These are phyloP conservation scores for Fusarium xyrophilum DNA, from an alignment of 2,329 filamentous ascomycete species.

Conservation along the genomic window DNA sequence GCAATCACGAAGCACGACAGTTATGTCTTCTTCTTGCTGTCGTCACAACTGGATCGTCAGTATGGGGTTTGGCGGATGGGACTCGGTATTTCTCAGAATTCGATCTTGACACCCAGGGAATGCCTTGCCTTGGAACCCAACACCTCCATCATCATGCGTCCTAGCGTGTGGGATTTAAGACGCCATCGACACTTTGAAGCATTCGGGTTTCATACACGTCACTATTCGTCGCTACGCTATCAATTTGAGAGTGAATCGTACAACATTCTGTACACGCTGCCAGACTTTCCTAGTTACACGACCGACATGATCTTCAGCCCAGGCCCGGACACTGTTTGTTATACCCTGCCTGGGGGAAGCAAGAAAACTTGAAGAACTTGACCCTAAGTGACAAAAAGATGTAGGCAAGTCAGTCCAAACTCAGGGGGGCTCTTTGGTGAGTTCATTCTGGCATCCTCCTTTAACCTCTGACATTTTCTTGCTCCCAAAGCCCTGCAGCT, in stretches of 20 bases:
- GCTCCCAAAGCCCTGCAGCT: conserved; percentile 15
- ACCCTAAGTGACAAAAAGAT: neutral
- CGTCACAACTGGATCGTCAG: neutral
- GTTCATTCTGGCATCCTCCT: neutral
- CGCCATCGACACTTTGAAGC: conserved; percentile 7
- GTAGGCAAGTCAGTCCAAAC: neutral
- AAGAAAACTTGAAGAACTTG: neutral
- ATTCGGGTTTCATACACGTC: conserved; percentile 2
- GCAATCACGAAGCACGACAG: neutral
- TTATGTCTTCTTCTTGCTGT: neutral
- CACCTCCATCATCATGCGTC: neutral
- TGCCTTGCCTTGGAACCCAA: conserved; percentile 2
- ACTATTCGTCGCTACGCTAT: neutral
- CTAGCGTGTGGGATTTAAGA: conserved; percentile 3
- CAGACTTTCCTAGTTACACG: conserved; percentile 14
- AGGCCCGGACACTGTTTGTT: conserved; percentile 1
- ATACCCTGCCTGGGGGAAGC: neutral
- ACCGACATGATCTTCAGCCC: conserved; percentile 5
- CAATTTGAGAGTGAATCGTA: neutral
- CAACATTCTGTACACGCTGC: conserved; percentile 1
- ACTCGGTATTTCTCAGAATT: neutral
- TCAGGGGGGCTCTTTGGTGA: neutral
- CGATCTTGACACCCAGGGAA: neutral
- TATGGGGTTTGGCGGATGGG: neutral
- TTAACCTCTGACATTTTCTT: neutral